These are phyloP conservation scores for Solanum appendiculatum DNA, from an alignment of 257 asterid species.

Conservation along the genomic window DNA sequence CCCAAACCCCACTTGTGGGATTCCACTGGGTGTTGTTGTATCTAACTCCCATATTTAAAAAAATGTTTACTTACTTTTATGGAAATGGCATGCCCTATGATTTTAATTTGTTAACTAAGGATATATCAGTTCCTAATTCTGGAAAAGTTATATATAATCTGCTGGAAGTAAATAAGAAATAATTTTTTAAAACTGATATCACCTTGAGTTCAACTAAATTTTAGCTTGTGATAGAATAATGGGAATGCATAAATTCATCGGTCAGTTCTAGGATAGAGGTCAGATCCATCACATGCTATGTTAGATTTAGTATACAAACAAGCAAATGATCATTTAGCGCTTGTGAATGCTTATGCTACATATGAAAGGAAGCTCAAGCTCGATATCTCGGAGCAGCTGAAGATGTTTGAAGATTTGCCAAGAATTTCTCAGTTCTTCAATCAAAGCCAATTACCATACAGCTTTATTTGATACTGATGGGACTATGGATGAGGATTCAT, in stretches of 20 bases:
- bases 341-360: constrained; percentile 79
- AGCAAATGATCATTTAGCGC: constrained; percentile 66
- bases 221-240: constrained; percentile 28
- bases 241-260: constrained; percentile 53
- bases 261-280: constrained; percentile 59
- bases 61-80: too few relatives aligned
- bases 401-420: constrained; percentile 68
- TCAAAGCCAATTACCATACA: constrained; percentile 43
- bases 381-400: constrained; percentile 74
- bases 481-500: constrained; percentile 70
- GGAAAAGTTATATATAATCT: neutral
- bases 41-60: too few relatives aligned
- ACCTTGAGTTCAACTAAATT: neutral
- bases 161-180: neutral
- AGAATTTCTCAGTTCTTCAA: constrained; percentile 58
- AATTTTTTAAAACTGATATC: neutral
- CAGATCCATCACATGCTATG: constrained; percentile 77
- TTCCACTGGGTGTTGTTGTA: too few relatives aligned
- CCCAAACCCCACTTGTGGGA: too few relatives aligned
- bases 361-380: constrained; percentile 87
- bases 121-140: neutral
- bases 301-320: constrained; percentile 62
- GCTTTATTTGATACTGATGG: constrained; percentile 60
- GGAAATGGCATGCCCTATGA: neutral
- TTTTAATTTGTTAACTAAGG: neutral